Base-by-base conservation (phyloP, 2,329 filamentous ascomycete genomes). In the Colletotrichum somersetense region DNA sequence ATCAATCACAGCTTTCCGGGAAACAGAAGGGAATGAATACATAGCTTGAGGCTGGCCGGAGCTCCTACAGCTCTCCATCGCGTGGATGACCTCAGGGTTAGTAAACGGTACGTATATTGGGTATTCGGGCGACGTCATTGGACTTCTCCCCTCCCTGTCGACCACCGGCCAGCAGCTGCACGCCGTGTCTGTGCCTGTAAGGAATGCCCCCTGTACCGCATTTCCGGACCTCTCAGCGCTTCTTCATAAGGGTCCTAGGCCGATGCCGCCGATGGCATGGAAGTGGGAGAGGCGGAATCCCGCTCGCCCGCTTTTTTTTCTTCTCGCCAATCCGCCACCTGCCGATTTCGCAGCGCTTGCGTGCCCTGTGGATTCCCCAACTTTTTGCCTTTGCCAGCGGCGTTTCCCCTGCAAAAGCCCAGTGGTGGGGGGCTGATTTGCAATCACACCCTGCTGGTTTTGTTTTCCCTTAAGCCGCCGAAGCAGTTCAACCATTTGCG, bases 341-440 rank as follows among this genome's bases (percentile, higher is more conserved):
- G 62, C 71, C 71, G 67, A 71, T 73, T 72, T 73, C 71, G 71
- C 71, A 73, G 62, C 18, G 61, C 35, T 16, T 26, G 46, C 26
- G 20, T n/a, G 46, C 23, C n/a, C 38, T 58, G 56, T 58, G 56
- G 38, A 14, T 58, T 30, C 42, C n/a, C 35, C 18, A 26, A 66
- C 40, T 71, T 20, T 20, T 40, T 10, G 46, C 38, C 35, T n/a
- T 42, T 56, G 50, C 33, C 62, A 46, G 62, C 50, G 48, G 26
- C 44, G 20, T 59, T 26, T 52, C 40, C 57, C 65, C 65, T 71
- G 57, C 52, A 56, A 65, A 33, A 69, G 50, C 52, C 73, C 73
- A 74, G 46, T 74, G 65, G 67, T 72, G 71, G 61, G 73, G 58
- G 64, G 62, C 44, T 38, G 71, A 74, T 74, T 74, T 74, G 71